Percentiles rank a stretch among this genome's conserved stretches.
Conservation (phyloP, 1,284 basidiomycete genomes). For the Omphalotus olearius region DNA sequence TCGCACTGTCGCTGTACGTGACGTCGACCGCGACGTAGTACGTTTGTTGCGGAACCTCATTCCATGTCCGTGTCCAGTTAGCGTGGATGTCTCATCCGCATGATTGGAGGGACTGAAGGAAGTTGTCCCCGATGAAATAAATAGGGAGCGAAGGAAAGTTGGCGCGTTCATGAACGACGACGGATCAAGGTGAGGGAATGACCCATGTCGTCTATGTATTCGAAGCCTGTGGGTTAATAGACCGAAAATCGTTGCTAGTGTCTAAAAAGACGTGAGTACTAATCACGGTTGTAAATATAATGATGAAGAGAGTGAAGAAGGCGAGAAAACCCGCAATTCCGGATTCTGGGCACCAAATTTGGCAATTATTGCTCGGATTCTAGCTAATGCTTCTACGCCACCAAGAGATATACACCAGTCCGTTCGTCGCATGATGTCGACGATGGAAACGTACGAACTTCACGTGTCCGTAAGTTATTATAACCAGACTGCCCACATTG, state of each 20-base stretch:
- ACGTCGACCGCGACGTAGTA: conserved; percentile 23
- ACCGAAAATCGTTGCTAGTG: conserved; percentile 55
- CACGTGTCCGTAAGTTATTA: no score
- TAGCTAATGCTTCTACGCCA: no score
- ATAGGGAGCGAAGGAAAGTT: conserved; percentile 51
- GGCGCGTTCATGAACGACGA: conserved; percentile 6
- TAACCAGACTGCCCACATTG: no score
- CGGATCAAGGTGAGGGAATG: conserved; percentile 17
- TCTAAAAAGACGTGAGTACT: conserved; percentile 30
- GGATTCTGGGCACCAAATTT: no score
- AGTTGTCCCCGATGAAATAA: conserved; percentile 32
- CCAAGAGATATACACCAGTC: no score
- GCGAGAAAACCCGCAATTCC: no score
- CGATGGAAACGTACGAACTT: no score
- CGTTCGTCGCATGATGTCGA: no score
- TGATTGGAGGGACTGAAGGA: conserved; percentile 17
- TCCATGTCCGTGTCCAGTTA: conserved; percentile 5
- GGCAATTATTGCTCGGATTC: no score
- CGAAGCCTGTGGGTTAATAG: conserved; percentile 50
- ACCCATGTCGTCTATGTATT: conserved; percentile 16
- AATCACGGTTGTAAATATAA: no score
- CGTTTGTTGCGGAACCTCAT: conserved; percentile 20
- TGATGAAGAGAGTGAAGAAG: background rate
- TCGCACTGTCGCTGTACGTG: conserved; percentile 22
- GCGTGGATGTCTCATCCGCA: conserved; percentile 22